phyloP scores from a whole-genome alignment of 169 alveolate species.

The Condylostoma magnum region DNA sequence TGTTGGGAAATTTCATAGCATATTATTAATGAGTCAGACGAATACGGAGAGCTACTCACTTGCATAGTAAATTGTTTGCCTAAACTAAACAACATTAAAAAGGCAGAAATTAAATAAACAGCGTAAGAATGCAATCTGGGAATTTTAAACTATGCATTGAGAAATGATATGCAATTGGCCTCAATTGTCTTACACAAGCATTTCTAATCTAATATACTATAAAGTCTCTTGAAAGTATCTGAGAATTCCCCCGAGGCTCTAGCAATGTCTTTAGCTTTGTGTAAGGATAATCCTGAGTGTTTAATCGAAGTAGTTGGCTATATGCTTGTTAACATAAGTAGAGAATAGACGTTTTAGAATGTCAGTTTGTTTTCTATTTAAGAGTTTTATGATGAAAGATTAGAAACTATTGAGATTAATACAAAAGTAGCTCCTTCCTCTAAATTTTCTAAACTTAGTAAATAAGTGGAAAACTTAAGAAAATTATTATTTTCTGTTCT shows the following conservation, averaged over 20 bases:
- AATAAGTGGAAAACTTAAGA: no score
- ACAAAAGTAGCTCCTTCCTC: no score
- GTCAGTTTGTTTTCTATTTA: no score
- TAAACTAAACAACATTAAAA: neutral
- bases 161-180: neutral
- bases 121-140: neutral
- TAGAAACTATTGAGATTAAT: no score
- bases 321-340: no score
- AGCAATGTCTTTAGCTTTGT: no score
- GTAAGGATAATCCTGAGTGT: no score
- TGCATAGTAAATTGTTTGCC: neutral
- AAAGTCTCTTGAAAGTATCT: neutral
- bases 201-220: neutral
- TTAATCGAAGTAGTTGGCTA: no score
- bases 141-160: neutral
- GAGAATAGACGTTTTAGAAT: no score
- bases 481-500: no score
- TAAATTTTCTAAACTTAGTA: no score
- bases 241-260: constrained; percentile 23
- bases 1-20: neutral
- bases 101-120: neutral
- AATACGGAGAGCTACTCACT: neutral
- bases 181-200: constrained; percentile 10
- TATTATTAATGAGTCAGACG: neutral
- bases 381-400: no score